These are phyloP conservation scores for Phyllosticta citriasiana DNA, from an alignment of 2,329 filamentous ascomycete species.

Conservation along the genomic window DNA sequence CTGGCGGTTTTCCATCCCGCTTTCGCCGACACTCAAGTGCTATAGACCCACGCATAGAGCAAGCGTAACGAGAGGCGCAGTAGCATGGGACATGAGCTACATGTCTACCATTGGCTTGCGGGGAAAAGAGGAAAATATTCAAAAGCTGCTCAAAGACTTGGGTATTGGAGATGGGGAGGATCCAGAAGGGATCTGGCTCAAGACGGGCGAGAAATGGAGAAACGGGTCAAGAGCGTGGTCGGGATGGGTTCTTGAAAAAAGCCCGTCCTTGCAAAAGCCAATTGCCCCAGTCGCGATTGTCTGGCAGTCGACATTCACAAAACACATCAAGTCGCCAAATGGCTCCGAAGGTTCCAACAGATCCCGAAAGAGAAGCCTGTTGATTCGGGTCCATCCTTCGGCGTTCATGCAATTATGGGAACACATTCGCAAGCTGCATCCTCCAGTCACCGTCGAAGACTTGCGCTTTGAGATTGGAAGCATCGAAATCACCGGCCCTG, in stretches of 20 bases:
- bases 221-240: slow-evolving; percentile 47
- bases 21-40: slow-evolving; percentile 80
- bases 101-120: slow-evolving; percentile 75
- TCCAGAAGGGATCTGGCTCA: slow-evolving; percentile 52
- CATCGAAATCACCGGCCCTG: slow-evolving; percentile 61
- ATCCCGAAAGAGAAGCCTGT: slow-evolving; percentile 40
- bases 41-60: slow-evolving; percentile 82
- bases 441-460: slow-evolving; percentile 55
- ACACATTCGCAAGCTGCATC: slow-evolving; percentile 47
- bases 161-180: slow-evolving; percentile 41
- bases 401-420: slow-evolving; percentile 63
- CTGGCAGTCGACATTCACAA: slow-evolving; percentile 42
- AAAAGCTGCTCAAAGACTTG: slow-evolving; percentile 55
- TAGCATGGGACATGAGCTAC: slow-evolving; percentile 93
- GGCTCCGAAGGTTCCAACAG: slow-evolving; percentile 14
- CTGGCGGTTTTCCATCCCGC: slow-evolving; percentile 83
- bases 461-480: slow-evolving; percentile 63
- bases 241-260: slow-evolving; percentile 48
- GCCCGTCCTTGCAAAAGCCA: slow-evolving; percentile 39
- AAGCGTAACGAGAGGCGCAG: slow-evolving; percentile 60
- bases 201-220: slow-evolving; percentile 62
- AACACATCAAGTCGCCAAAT: slow-evolving; percentile 12
- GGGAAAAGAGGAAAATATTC: slow-evolving; percentile 54
- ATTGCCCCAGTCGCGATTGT: slow-evolving; percentile 66
- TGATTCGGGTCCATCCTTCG: slow-evolving; percentile 74